Evolutionary conservation across 352 stramenopile species (phyloP).

Genomic region (Bremia lactucae): DNA sequence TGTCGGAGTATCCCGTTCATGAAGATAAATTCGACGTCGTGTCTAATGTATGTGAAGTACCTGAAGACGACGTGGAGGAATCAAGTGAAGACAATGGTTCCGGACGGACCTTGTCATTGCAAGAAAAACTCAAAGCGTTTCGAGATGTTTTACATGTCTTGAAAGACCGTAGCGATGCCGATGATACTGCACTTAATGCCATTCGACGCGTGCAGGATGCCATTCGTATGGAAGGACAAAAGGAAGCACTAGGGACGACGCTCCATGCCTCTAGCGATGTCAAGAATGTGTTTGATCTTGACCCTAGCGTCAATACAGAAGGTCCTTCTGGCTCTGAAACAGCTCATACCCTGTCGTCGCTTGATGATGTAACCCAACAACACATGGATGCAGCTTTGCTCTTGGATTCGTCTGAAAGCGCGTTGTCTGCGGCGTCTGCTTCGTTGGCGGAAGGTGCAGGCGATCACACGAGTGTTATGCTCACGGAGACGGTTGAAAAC

Average conservation of each 20-base stretch:
- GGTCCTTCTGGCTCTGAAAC: constrained; percentile 2
- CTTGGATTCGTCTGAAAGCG: constrained; percentile 27
- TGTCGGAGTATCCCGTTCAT: constrained; percentile 60
- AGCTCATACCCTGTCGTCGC: constrained; percentile 12
- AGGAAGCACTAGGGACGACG: constrained; percentile 16
- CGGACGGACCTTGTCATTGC: constrained; percentile 37
- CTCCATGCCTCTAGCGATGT: constrained; percentile 5
- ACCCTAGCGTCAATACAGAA: constrained; percentile 1
- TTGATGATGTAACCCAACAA: constrained; percentile 22
- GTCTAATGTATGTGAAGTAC: constrained; percentile 47
- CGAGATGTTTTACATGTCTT: constrained; percentile 64
- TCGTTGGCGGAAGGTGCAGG: constrained; percentile 26
- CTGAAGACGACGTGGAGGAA: constrained; percentile 57
- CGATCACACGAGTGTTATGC: constrained; percentile 19
- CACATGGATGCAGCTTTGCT: constrained; percentile 26
- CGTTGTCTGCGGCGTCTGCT: constrained; percentile 26
- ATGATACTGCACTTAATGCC: constrained; percentile 42
- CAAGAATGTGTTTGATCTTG: constrained; percentile 19
- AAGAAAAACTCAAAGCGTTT: constrained; percentile 76
- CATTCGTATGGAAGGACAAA: constrained; percentile 38
- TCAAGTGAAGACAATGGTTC: constrained; percentile 29
- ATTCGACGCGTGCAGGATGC: constrained; percentile 56
- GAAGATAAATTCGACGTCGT: constrained; percentile 82
- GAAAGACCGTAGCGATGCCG: constrained; percentile 56
- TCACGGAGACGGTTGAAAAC: constrained; percentile 13